Percentiles rank a stretch among this genome's conserved stretches.
Conservation (phyloP, 192 early-diverging fungal species). For the Cladochytrium replicatum region DNA sequence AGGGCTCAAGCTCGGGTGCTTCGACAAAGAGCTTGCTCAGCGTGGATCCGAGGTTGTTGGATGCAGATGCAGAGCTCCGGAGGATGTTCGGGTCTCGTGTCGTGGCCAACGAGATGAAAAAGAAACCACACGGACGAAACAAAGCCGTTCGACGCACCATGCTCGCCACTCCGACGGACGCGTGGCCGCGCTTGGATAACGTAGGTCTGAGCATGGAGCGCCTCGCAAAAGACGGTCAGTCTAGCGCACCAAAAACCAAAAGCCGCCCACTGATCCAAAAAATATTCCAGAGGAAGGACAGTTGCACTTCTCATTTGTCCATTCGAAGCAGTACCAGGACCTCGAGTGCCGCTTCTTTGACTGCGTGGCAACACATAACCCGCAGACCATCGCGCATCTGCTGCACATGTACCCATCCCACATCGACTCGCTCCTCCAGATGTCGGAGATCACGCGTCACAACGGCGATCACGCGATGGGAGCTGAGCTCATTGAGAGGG, state of each 20-base stretch:
- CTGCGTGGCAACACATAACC: constrained; percentile 62
- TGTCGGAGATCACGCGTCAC: constrained; percentile 78
- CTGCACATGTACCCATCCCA: constrained; percentile 77
- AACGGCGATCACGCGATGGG: constrained; percentile 71
- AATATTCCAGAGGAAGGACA: too few species aligned
- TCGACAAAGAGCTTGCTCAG: constrained; percentile 11
- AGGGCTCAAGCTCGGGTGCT: too few species aligned
- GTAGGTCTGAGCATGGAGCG: constrained; percentile 31
- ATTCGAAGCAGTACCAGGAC: constrained; percentile 61
- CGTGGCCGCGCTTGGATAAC: constrained; percentile 39
- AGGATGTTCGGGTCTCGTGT: constrained; percentile 81
- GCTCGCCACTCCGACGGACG: constrained; percentile 58
- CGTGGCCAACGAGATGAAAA: constrained; percentile 32
- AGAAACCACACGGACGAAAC: too few species aligned
- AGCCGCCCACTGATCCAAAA: too few species aligned
- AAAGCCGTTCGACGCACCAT: too few species aligned
- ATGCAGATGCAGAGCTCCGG: constrained; percentile 81
- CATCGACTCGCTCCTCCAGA: constrained; percentile 72
- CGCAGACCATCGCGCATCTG: constrained; percentile 57
- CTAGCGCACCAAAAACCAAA: neutral
- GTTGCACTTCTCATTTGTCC: constrained; percentile 49
- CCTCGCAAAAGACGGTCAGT: constrained; percentile 7
- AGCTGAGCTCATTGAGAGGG: constrained; percentile 72
- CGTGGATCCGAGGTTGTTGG: constrained; percentile 55
- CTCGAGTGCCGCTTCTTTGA: constrained; percentile 65